Evolutionary conservation across 306 rosid genomes (phyloP), one percentile per base, ranked within the genome.

Genomic region (Quercus dentata): DNA sequence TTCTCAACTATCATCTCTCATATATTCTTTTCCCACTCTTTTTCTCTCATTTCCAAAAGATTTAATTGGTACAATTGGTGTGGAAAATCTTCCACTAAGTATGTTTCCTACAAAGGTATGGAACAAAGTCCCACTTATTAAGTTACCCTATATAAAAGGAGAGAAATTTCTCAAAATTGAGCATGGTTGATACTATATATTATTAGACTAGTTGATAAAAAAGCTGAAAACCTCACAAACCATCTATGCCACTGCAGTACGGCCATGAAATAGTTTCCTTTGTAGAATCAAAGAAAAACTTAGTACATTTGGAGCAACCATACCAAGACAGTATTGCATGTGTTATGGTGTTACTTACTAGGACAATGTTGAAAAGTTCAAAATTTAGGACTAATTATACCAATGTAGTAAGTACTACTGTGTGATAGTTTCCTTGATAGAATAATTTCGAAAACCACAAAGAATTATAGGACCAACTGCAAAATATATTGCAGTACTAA

Each of bases 1-100:
- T 89, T 91, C 75, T 91, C 94, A 89, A 89, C 94, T 82, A 70
- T 56, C 71, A 55, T 76, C 61, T 65, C 61, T 65, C 41, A 76
- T 55, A n/a, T 74, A 19, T 67, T 15, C 9, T 23, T 23, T 58
- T 15, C 72, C n/a, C 56, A 61, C 41, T 57, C 64, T 68, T 52
- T 71, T 71, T 78, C 78, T 33, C 21, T 82, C 55, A 23, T 57
- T 77, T 55, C 25, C 84, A 52, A 52, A 35, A 73, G 30, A 65
- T 30, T 38, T 11, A 58, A 38, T 52, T 72, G 27, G 54, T 28
- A 27, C 7, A 52, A 52, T 44, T 51, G 46, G 20, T 20, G 15
- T 17, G 6, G 21, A 21, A 6, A 72, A 23, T 38, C 23, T 72
- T 30, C 71, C 71, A 67, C 71, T 67, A 67, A 31, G 8, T 67